Evolutionary conservation across 2,329 filamentous ascomycete genomes (phyloP), one percentile per base, ranked within the genome.

Genomic region (Ascocoryne sarcoides): DNA sequence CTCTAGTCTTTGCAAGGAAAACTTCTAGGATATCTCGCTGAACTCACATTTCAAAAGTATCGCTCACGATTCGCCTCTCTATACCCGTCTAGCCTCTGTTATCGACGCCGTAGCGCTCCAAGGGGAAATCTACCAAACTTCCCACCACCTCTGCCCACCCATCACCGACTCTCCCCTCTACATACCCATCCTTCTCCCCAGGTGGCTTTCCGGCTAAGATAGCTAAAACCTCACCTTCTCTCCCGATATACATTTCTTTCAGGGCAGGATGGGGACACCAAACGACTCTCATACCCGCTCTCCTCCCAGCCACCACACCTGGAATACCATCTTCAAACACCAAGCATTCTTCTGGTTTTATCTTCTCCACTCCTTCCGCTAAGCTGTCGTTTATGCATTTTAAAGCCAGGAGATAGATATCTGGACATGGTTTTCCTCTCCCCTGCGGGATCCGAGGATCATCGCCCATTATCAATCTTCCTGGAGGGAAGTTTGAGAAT

Each of bases 271-370:
- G 88, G 17, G 90, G 90, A 51, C 79, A 82, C 90, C 92, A 96
- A 1, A 95, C 71, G 14, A 93, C 88, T 49, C 90, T 79, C 90
- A 96, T 96, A 0, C 92, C 90, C 0, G 90, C 92, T 50, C 90
- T 76, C 39, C 90, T 70, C 5, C 88, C 92, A 2, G 88, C 79
- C 64, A 96, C 90, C 4, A 95, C 87, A 4, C 92, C 92, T 0
- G 88, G 86, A 2, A 96, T 87, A 26, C 82, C 85, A 63, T 96
- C 92, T 64, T 96, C 92, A 55, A 96, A 95, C 0, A 96, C 92
- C 10, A 96, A 70, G 59, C 90, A 96, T 63, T 96, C 90, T 51
- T 84, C 83, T 0, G 89, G 87, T 41, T 60, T 70, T 48, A 98
- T 82, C 43, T 72, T 65, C 48, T 72, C 65, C 36, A 82, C 78